These are phyloP conservation scores for Trematosphaeria pertusa DNA, from an alignment of 2,329 filamentous ascomycete genomes.

Conservation along the genomic window DNA sequence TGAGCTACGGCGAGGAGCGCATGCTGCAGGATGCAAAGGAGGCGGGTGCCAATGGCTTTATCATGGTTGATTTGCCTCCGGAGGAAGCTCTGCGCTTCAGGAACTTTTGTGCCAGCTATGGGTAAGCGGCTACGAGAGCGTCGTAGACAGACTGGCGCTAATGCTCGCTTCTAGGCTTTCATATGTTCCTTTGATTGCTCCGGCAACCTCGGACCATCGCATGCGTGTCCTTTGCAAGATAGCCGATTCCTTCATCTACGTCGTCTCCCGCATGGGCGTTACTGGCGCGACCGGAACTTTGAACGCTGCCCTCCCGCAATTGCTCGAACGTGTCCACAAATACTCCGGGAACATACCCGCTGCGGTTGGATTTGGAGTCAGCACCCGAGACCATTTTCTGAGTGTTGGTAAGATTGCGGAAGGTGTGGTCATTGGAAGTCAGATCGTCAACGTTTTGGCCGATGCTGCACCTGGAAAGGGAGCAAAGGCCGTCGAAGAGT, in stretches of 20 bases:
- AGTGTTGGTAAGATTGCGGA: slow-evolving; percentile 85
- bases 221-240: slow-evolving; percentile 97
- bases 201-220: slow-evolving; percentile 86
- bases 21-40: slow-evolving; percentile 84
- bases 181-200: slow-evolving; percentile 96
- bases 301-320: slow-evolving; percentile 79
- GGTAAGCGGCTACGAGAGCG: slow-evolving; percentile 58
- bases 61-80: slow-evolving; percentile 92
- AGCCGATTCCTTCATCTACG: slow-evolving; percentile 98
- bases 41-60: slow-evolving; percentile 92
- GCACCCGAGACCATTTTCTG: slow-evolving; percentile 91
- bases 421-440: slow-evolving; percentile 94
- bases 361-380: slow-evolving; percentile 94
- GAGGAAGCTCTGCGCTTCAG: slow-evolving; percentile 95
- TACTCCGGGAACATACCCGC: slow-evolving; percentile 91
- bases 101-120: slow-evolving; percentile 78
- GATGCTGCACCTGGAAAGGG: slow-evolving; percentile 71
- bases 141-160: slow-evolving; percentile 11
- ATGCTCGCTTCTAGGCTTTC: slow-evolving; percentile 67
- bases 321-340: slow-evolving; percentile 85
- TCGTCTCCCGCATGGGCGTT: slow-evolving; percentile 96
- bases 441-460: slow-evolving; percentile 84
- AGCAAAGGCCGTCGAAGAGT: slow-evolving; percentile 80
- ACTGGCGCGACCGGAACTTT: slow-evolving; percentile 87
- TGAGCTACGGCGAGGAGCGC: slow-evolving; percentile 92